phyloP scores from a whole-genome alignment of 176 grass and related monocot genomes.

The Typha latifolia region DNA sequence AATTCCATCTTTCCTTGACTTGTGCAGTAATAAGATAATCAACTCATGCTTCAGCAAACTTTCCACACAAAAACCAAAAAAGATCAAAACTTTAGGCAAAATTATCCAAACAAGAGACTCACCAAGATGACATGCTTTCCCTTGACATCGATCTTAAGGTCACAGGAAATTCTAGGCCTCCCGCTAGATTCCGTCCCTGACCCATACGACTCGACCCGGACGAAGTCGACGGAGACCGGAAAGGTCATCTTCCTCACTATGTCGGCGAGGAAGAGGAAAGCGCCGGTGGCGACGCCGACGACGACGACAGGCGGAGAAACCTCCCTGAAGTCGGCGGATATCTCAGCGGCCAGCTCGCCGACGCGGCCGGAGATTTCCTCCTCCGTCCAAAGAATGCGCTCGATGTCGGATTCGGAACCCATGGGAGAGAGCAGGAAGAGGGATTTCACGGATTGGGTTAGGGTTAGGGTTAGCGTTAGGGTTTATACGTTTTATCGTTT shows the following conservation, averaged over 20 bases:
- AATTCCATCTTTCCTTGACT: neutral
- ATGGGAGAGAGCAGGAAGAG: slow-evolving; percentile 4
- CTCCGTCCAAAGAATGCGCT: slow-evolving; percentile 39
- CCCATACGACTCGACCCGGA: slow-evolving; percentile 88
- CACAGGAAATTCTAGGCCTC: slow-evolving; percentile 46
- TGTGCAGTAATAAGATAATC: neutral
- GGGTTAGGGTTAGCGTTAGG: slow-evolving; percentile 12
- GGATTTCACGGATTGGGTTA: neutral
- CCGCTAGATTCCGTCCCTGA: slow-evolving; percentile 64
- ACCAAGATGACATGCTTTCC: slow-evolving; percentile 87
- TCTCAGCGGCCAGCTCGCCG: slow-evolving; percentile 28
- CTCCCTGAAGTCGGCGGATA: slow-evolving; percentile 33
- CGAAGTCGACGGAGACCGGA: slow-evolving; percentile 54
- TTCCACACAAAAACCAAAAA: neutral
- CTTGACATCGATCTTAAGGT: slow-evolving; percentile 69
- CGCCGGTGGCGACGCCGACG: slow-evolving; percentile 65
- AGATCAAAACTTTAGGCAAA: neutral
- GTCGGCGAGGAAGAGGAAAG: slow-evolving; percentile 77
- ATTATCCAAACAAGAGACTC: neutral
- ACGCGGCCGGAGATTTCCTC: slow-evolving; percentile 56
- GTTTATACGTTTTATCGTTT: neutral
- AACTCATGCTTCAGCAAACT: neutral
- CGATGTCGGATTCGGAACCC: slow-evolving; percentile 50
- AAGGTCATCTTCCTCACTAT: slow-evolving; percentile 52
- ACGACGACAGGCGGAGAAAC: neutral